Evolutionary conservation across 768 basidiomycete genomes (phyloP), one percentile per base, ranked within the genome.

Genomic region (Lyophyllum atratum): DNA sequence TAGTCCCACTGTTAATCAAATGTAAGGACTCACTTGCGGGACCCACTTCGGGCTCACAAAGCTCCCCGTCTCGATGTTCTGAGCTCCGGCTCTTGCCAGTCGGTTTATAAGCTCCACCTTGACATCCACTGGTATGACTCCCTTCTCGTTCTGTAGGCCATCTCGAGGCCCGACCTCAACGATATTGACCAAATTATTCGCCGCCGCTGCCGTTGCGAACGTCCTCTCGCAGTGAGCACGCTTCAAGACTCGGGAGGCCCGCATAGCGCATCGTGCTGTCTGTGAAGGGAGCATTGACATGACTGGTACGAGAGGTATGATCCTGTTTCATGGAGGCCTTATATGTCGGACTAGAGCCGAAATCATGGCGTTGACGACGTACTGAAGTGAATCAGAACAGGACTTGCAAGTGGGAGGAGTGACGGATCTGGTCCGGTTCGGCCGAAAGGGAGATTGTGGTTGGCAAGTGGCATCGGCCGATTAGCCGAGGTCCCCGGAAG

Each of bases 31-130:
- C 59, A 86, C 94, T 83, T 95, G 94, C 0, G 93, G 94, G 24
- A 95, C 90, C 90, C 93, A 93, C 72, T 93, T 94, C 0, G 91
- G 90, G 70, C 92, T 92, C 56, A 95, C 94, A 67, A 96, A 94
- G 68, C 92, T 93, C 7, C 94, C 94, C 0, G 85, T 84, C 71
- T 95, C 93, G 61, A 95, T 87, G 54, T 76, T 83, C 58, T 76
- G 75, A 63, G 85, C 67, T 0, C 93, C 94, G 10, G 92, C 87
- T 17, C 68, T 69, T 2, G 81, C 83, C 11, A 98, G 83, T 14
- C 87, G 76, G 59, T 91, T 82, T 54, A 98, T 85, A 52, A 98
- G 81, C 58, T 90, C 89, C 17, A 87, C 83, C 70, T 95, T 95
- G 58, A 89, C 74, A 26, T 83, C 81, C 1, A 86, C 85, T 25